Percentiles rank a stretch among this genome's conserved stretches.
phyloP scores from a whole-genome alignment of 805 yeast species.

The Pichia insulana region DNA sequence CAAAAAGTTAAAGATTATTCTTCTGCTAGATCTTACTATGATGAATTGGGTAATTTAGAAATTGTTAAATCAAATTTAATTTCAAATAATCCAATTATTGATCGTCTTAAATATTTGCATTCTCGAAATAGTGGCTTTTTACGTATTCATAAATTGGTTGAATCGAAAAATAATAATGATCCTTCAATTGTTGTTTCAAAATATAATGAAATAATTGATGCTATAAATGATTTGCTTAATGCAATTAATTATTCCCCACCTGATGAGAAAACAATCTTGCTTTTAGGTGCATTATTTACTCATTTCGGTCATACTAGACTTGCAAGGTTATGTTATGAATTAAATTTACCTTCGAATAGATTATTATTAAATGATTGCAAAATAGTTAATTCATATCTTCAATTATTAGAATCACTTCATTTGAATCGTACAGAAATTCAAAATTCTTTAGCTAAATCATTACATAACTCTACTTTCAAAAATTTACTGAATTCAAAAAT shows the following conservation, averaged over 20 bases:
- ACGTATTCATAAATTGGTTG: conserved; percentile 32
- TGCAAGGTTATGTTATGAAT: conserved; percentile 51
- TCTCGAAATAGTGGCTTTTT: conserved; percentile 77
- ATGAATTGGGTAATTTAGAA: conserved; percentile 56
- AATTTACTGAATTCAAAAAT: background rate
- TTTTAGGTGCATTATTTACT: conserved; percentile 42
- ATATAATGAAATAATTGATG: conserved; percentile 10
- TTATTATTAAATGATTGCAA: conserved; percentile 26
- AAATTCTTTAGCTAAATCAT: conserved; percentile 3
- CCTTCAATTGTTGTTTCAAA: conserved; percentile 21
- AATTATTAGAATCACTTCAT: conserved; percentile 13
- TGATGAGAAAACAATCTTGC: conserved; percentile 45
- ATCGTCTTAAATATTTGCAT: conserved; percentile 65
- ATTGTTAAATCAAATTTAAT: conserved; percentile 42
- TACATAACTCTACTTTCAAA: conserved; percentile 5
- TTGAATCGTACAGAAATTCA: conserved; percentile 13
- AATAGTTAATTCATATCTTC: conserved; percentile 17
- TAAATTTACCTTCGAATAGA: conserved; percentile 30
- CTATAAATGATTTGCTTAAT: conserved; percentile 54
- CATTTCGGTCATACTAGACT: conserved; percentile 41
- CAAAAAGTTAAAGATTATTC: conserved; percentile 45
- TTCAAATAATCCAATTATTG: conserved; percentile 53
- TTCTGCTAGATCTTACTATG: conserved; percentile 48
- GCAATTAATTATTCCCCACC: conserved; percentile 62
- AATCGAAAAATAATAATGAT: conserved; percentile 6